These are phyloP conservation scores for Trichosporon sp. DNA, from an alignment of 1,284 basidiomycete genomes.

Conservation along the genomic window DNA sequence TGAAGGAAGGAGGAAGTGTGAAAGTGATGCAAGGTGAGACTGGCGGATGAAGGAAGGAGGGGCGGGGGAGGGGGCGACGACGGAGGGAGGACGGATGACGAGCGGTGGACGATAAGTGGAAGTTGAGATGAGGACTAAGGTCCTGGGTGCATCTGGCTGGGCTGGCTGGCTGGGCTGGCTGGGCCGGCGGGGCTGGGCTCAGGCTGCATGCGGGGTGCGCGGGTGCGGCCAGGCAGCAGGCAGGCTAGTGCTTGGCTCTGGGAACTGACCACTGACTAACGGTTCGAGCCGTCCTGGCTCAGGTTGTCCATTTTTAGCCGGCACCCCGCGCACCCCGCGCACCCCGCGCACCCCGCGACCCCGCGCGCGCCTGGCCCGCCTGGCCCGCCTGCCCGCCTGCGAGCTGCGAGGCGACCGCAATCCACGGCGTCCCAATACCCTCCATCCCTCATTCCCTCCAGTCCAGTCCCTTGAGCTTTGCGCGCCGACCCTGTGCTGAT, in stretches of 20 bases:
- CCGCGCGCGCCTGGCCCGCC: too few relatives aligned
- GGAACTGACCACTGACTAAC: not conserved
- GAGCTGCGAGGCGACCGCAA: too few relatives aligned
- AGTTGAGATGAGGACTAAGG: not conserved
- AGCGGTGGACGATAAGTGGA: not conserved
- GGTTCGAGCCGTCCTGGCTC: not conserved
- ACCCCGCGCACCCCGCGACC: too few relatives aligned
- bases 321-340: not conserved
- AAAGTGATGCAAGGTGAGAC: not conserved
- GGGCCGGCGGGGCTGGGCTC: not conserved
- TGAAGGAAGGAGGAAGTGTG: not conserved
- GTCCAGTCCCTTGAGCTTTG: not conserved
- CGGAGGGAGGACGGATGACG: not conserved
- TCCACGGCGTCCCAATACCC: too few relatives aligned
- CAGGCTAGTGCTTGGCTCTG: too few relatives aligned
- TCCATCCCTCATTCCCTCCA: not conserved
- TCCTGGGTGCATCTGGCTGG: not conserved
- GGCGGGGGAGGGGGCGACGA: not conserved
- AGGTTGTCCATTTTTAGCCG: not conserved
- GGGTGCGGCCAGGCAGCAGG: too few relatives aligned
- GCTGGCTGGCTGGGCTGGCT: not conserved
- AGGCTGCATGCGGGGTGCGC: not conserved
- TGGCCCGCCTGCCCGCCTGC: too few relatives aligned
- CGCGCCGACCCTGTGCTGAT: not conserved
- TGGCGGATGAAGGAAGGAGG: not conserved